These are phyloP conservation scores for Venturia pyrina DNA, from an alignment of 2,329 filamentous ascomycete species.

Conservation along the genomic window DNA sequence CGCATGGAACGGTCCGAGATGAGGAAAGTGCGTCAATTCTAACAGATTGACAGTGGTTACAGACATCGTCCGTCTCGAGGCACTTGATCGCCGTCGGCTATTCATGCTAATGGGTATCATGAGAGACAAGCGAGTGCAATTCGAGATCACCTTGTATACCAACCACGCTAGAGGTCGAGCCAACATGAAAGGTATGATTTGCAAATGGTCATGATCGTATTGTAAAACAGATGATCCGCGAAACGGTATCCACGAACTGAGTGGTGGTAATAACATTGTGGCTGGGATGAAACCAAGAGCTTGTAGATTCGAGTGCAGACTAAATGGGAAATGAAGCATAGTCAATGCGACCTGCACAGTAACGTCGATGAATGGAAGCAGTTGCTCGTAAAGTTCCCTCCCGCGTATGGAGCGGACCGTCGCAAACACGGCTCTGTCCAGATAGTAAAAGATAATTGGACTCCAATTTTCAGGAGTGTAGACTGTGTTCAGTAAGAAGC, in stretches of 20 bases:
- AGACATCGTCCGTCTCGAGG: not conserved
- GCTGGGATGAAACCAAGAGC: constrained; percentile 6
- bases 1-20: not conserved
- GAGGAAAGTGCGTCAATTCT: not conserved
- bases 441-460: not conserved
- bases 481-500: not conserved
- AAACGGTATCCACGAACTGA: constrained; percentile 10
- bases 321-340: constrained; percentile 3
- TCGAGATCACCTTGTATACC: constrained; percentile 3
- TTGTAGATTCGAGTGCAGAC: constrained; percentile 9
- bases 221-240: constrained; percentile 6
- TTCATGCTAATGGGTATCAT: not conserved
- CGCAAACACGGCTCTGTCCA: constrained; percentile 4
- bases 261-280: not conserved
- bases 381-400: not conserved
- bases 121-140: not conserved
- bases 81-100: not conserved
- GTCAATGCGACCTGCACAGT: constrained; percentile 3
- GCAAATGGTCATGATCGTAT: not conserved
- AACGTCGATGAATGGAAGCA: not conserved
- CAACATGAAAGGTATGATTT: constrained; percentile 6
- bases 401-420: not conserved
- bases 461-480: constrained; percentile 6
- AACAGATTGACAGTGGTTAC: not conserved
- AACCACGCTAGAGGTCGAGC: constrained; percentile 2